Evolutionary conservation across 805 yeast species (phyloP).

Genomic region (Crinitomyces ghanaensis): DNA sequence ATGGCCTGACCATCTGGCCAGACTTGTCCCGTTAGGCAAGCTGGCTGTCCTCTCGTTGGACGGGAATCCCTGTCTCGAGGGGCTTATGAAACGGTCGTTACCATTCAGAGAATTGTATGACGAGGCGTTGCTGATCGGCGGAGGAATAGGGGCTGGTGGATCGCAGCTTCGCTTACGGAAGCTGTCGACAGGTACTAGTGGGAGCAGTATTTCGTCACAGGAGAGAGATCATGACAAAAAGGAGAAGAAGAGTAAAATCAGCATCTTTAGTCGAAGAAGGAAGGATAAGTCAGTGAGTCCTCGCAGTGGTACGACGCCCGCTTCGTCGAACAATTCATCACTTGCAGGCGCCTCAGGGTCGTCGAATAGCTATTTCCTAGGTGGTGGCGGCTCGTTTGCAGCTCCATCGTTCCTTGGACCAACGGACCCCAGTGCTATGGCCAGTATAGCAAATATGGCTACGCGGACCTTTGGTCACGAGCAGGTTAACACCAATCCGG

Average conservation of each 20-base stretch:
- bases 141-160: background rate
- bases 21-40: constrained; percentile 10
- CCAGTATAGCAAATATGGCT: too few relatives aligned
- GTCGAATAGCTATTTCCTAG: too few relatives aligned
- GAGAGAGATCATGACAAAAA: background rate
- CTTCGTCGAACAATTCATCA: too few relatives aligned
- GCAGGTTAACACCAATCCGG: too few relatives aligned
- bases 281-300: too few relatives aligned
- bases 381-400: too few relatives aligned
- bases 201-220: background rate
- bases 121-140: constrained; percentile 7
- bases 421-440: too few relatives aligned
- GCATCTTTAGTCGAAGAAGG: constrained; percentile 2
- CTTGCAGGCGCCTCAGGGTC: too few relatives aligned
- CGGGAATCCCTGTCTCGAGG: constrained; percentile 22
- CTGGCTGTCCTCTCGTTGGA: constrained; percentile 17
- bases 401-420: too few relatives aligned
- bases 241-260: background rate
- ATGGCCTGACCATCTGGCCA: constrained; percentile 21
- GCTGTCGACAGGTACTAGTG: background rate
- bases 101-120: constrained; percentile 13
- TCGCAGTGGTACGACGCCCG: too few relatives aligned
- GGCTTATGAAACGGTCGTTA: constrained; percentile 14
- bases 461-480: too few relatives aligned
- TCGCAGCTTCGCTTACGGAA: background rate